A percentile compares a stretch with the other conserved stretches of the same genome.
These are phyloP conservation scores for Tetracladium marchalianum DNA, from an alignment of 495 filamentous ascomycete species.

Conservation along the genomic window DNA sequence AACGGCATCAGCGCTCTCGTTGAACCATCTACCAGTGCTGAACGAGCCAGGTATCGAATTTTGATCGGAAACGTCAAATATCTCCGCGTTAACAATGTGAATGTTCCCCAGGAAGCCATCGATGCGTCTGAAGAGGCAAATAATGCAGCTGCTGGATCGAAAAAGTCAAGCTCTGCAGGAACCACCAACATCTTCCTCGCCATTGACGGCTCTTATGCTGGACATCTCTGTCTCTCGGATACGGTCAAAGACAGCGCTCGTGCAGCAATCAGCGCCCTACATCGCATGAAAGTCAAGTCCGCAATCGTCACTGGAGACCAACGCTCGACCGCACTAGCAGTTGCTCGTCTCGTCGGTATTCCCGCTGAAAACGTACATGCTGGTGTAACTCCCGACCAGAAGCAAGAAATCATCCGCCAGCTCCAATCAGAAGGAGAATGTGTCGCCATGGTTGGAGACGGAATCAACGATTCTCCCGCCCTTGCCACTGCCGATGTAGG, in stretches of 20 bases:
- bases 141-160: conserved; percentile 29
- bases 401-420: conserved; percentile 69
- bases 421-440: conserved; percentile 62
- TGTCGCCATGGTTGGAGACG: conserved; percentile 97
- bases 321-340: conserved; percentile 64
- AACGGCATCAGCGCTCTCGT: conserved; percentile 77
- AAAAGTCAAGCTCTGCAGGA: conserved; percentile 36
- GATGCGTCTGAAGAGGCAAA: conserved; percentile 46
- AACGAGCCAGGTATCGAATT: conserved; percentile 62
- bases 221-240: conserved; percentile 75
- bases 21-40: conserved; percentile 58
- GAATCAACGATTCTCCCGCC: conserved; percentile 97
- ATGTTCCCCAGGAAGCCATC: conserved; percentile 51
- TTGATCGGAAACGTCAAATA: conserved; percentile 75
- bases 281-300: conserved; percentile 71
- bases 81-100: conserved; percentile 56
- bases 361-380: conserved; percentile 63
- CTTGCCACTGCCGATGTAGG: conserved; percentile 87
- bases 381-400: conserved; percentile 76
- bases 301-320: conserved; percentile 95
- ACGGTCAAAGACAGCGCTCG: conserved; percentile 80
- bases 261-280: conserved; percentile 75
- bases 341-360: conserved; percentile 79
- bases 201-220: conserved; percentile 70
- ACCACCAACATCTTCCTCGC: conserved; percentile 87